These are phyloP conservation scores for Westerdykella aurantiaca DNA, from an alignment of 2,329 filamentous ascomycete species.

Conservation along the genomic window DNA sequence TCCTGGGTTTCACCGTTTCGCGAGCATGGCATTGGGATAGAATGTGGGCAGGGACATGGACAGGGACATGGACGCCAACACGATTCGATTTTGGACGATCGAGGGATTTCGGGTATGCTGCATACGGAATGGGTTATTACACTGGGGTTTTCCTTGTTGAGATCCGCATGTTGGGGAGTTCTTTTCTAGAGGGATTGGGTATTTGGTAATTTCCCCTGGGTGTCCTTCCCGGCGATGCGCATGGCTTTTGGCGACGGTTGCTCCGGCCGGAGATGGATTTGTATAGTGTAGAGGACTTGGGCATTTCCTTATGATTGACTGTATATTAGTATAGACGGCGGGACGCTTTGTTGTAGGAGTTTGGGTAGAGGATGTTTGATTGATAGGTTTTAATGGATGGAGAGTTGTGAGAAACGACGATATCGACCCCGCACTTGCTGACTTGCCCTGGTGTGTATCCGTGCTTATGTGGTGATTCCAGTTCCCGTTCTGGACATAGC, in stretches of 20 bases:
- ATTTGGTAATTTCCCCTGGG: background rate
- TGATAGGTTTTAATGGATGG: no score
- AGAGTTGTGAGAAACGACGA: no score
- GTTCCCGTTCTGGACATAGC: no score
- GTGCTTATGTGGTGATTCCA: no score
- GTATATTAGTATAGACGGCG: no score
- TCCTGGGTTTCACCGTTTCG: conserved; percentile 5
- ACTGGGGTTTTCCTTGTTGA: conserved; percentile 1
- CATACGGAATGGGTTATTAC: conserved; percentile 5
- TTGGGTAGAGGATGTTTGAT: no score
- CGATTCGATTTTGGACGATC: background rate
- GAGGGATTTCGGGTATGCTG: background rate
- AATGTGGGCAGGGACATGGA: background rate
- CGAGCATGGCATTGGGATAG: conserved; percentile 1
- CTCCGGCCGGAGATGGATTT: conserved; percentile 4
- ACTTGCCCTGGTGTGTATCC: no score
- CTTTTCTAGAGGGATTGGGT: conserved; percentile 2
- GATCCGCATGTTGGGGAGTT: conserved; percentile 4
- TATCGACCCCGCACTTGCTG: no score
- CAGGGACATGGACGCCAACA: background rate
- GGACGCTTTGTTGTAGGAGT: no score
- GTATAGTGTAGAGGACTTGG: background rate
- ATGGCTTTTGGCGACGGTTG: conserved; percentile 7
- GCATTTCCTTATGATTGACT: background rate
- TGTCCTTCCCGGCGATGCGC: background rate